These are phyloP conservation scores for Hyphopichia fennica DNA, from an alignment of 1,139 yeast genomes.

Conservation along the genomic window DNA sequence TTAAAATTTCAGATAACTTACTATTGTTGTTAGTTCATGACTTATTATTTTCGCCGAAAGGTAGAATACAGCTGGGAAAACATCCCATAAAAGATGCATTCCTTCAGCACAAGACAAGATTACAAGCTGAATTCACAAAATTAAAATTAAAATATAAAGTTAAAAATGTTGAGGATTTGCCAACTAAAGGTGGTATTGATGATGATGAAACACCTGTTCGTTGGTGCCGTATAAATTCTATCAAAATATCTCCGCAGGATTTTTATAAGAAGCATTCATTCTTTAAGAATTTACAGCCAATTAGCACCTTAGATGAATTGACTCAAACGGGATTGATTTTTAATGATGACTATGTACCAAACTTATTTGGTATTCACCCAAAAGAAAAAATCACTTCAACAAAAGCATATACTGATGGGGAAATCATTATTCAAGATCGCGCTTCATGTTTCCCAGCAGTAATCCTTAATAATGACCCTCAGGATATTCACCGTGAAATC, in stretches of 20 bases:
- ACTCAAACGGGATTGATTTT: constrained; percentile 56
- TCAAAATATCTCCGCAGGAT: constrained; percentile 40
- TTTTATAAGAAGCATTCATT: constrained; percentile 39
- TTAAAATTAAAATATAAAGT: constrained; percentile 70
- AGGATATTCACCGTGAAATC: constrained; percentile 51
- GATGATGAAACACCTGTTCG: constrained; percentile 79
- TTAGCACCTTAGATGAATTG: constrained; percentile 47
- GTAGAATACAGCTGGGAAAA: constrained; percentile 87
- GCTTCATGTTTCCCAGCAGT: constrained; percentile 97
- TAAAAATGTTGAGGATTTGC: constrained; percentile 33
- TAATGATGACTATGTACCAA: constrained; percentile 68
- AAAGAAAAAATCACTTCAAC: constrained; percentile 63
- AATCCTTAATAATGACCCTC: constrained; percentile 58
- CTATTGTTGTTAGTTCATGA: constrained; percentile 77
- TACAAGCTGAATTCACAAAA: constrained; percentile 79
- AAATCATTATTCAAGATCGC: constrained; percentile 87
- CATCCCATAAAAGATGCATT: constrained; percentile 84
- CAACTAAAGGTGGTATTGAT: constrained; percentile 26
- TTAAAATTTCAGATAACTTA: constrained; percentile 45
- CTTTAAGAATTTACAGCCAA: constrained; percentile 50
- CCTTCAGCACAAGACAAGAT: constrained; percentile 71
- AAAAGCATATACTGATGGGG: constrained; percentile 69
- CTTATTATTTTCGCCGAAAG: constrained; percentile 68
- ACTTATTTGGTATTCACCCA: constrained; percentile 82
- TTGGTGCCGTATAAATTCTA: constrained; percentile 80